A percentile compares a stretch with the other conserved stretches of the same genome.
These are phyloP conservation scores for Geosiphon pyriformis DNA, from an alignment of 192 early-diverging fungal genomes.

Conservation along the genomic window DNA sequence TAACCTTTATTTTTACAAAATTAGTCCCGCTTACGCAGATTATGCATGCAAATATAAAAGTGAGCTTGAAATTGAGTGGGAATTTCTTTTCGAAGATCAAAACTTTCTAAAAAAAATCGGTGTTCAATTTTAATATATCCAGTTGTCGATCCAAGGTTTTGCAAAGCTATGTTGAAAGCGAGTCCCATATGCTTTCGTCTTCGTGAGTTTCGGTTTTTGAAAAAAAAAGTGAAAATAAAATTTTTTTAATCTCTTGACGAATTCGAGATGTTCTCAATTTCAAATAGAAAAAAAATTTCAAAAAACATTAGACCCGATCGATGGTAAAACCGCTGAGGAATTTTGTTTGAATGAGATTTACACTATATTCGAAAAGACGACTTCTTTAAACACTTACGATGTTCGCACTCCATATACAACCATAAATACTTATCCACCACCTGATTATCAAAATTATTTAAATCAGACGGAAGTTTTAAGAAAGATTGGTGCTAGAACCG, in stretches of 20 bases:
- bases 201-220: not conserved
- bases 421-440: constrained; percentile 48
- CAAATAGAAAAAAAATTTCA: not conserved
- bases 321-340: constrained; percentile 31
- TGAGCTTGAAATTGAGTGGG: not conserved
- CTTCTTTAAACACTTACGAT: constrained; percentile 57
- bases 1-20: constrained; percentile 42
- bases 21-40: constrained; percentile 50
- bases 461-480: constrained; percentile 39
- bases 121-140: too few relatives aligned
- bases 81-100: too few relatives aligned
- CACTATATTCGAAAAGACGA: constrained; percentile 11
- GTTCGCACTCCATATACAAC: constrained; percentile 57
- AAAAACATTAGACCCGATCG: not conserved
- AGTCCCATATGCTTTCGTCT: too few relatives aligned
- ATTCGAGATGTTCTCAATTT: not conserved
- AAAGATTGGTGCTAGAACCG: constrained; percentile 47
- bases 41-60: constrained; percentile 27
- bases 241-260: too few relatives aligned
- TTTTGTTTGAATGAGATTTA: constrained; percentile 32
- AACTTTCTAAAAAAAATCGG: too few relatives aligned
- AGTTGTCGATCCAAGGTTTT: too few relatives aligned
- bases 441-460: constrained; percentile 58
- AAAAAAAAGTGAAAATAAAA: too few relatives aligned
- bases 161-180: too few relatives aligned